phyloP scores from a whole-genome alignment of 148 eudicot genomes.

The Cornus kousa region DNA sequence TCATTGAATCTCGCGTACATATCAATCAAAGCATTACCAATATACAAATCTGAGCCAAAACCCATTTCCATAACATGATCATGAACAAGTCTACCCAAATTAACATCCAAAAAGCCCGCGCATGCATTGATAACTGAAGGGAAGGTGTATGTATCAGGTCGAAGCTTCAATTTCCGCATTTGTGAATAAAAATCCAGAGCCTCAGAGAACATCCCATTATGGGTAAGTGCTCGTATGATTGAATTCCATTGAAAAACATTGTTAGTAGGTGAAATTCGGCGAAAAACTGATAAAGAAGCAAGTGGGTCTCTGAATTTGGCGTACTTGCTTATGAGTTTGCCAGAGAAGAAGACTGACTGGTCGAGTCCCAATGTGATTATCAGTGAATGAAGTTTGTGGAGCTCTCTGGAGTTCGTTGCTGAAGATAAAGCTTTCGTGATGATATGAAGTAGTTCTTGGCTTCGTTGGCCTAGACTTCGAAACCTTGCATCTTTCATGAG shows the following conservation, averaged over 20 bases:
- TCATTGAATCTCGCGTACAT: constrained; percentile 38
- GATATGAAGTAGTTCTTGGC: constrained; percentile 15
- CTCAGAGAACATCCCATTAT: constrained; percentile 30
- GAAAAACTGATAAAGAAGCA: constrained; percentile 26
- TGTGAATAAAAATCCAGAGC: constrained; percentile 34
- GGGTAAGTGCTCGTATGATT: constrained; percentile 46
- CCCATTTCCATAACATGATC: constrained; percentile 31
- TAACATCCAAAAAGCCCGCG: constrained; percentile 25
- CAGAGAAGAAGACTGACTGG: constrained; percentile 30
- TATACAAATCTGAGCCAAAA: constrained; percentile 37
- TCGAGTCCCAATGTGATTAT: constrained; percentile 34
- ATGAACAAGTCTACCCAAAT: constrained; percentile 26
- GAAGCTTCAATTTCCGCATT: constrained; percentile 26
- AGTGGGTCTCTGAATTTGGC: constrained; percentile 29
- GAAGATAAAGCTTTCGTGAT: constrained; percentile 34
- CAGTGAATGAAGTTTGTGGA: constrained; percentile 35
- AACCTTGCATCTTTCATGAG: constrained; percentile 18
- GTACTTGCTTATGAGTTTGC: constrained; percentile 42
- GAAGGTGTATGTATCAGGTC: constrained; percentile 35
- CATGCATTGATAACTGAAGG: constrained; percentile 44
- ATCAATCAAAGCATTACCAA: constrained; percentile 38
- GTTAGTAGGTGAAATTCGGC: constrained; percentile 6
- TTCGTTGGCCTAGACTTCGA: constrained; percentile 8
- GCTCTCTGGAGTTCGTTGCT: constrained; percentile 19
- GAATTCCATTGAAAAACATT: constrained; percentile 38